Percentiles rank a stretch among this genome's conserved stretches.
These are phyloP conservation scores for Amphibolis antarctica DNA, from an alignment of 106 monocot genomes.

Conservation along the genomic window DNA sequence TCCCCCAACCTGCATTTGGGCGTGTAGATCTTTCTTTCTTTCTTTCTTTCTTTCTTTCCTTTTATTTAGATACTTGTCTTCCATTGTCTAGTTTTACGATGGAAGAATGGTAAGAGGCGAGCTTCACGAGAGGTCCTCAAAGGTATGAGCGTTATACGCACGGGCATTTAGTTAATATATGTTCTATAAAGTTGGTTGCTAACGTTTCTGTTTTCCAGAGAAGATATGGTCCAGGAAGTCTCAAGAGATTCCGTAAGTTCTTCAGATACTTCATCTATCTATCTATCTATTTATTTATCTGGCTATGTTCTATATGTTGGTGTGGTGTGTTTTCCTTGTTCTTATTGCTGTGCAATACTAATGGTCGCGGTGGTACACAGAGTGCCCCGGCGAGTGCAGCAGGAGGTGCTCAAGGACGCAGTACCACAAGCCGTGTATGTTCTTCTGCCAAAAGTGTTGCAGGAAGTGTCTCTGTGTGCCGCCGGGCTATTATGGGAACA, in stretches of 20 bases:
- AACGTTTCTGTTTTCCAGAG: neutral
- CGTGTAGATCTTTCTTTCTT: no score
- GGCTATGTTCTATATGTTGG: no score
- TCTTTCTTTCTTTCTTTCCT: no score
- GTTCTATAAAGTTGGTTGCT: neutral
- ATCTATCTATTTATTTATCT: no score
- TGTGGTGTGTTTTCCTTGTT: no score
- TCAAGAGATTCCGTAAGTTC: conserved; percentile 1
- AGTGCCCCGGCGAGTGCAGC: conserved; percentile 25
- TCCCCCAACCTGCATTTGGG: no score
- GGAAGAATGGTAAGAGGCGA: neutral
- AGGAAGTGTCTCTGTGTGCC: conserved; percentile 55
- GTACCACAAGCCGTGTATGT: conserved; percentile 46
- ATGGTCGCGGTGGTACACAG: neutral
- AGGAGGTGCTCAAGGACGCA: conserved; percentile 32
- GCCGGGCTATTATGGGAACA: conserved; percentile 60
- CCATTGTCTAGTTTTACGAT: neutral
- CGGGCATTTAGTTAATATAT: neutral
- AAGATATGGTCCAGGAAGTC: neutral
- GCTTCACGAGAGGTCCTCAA: neutral
- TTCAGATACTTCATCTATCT: neutral
- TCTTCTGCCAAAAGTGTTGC: conserved; percentile 71
- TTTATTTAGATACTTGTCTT: no score
- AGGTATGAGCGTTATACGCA: neutral
- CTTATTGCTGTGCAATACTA: neutral